Evolutionary conservation across 164 flowering plant species (phyloP).

Genomic region (Kingdonia uniflora): DNA sequence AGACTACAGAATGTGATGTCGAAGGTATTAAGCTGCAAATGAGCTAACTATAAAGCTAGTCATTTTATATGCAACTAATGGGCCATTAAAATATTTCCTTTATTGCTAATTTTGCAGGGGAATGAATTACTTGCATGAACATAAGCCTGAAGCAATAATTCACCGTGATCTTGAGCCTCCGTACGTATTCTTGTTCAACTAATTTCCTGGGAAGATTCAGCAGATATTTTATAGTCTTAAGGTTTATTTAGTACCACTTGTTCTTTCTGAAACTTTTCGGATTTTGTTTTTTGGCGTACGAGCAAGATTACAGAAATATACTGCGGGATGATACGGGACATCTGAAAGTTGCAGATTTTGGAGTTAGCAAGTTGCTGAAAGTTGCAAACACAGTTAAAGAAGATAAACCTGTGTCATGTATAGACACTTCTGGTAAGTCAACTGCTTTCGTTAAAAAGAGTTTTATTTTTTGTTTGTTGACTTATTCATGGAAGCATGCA

Average conservation of each 20-base stretch:
- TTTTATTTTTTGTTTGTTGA: background rate
- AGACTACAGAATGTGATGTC: no score
- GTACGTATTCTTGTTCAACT: slow-evolving; percentile 36
- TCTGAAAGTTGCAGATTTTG: slow-evolving; percentile 98
- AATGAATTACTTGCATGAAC: slow-evolving; percentile 91
- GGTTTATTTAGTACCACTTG: background rate
- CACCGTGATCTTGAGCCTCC: slow-evolving; percentile 98
- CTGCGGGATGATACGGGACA: slow-evolving; percentile 96
- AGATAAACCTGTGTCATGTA: slow-evolving; percentile 43
- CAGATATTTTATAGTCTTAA: background rate
- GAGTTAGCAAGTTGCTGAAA: slow-evolving; percentile 80
- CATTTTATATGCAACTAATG: no score
- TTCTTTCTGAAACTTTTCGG: no score
- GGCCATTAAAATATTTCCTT: no score
- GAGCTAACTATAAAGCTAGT: no score
- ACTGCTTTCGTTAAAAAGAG: background rate
- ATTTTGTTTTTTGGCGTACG: slow-evolving; percentile 17
- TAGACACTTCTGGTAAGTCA: slow-evolving; percentile 64
- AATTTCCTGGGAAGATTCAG: background rate
- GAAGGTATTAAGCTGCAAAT: no score
- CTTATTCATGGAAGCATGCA: no score
- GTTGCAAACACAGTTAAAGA: slow-evolving; percentile 50
- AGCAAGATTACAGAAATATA: slow-evolving; percentile 75
- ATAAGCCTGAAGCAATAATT: slow-evolving; percentile 75
- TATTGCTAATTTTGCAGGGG: slow-evolving; percentile 53